Evolutionary conservation across 495 filamentous ascomycete species (phyloP), one percentile per base, ranked within the genome.

Genomic region (Evansstolkia leycettana): DNA sequence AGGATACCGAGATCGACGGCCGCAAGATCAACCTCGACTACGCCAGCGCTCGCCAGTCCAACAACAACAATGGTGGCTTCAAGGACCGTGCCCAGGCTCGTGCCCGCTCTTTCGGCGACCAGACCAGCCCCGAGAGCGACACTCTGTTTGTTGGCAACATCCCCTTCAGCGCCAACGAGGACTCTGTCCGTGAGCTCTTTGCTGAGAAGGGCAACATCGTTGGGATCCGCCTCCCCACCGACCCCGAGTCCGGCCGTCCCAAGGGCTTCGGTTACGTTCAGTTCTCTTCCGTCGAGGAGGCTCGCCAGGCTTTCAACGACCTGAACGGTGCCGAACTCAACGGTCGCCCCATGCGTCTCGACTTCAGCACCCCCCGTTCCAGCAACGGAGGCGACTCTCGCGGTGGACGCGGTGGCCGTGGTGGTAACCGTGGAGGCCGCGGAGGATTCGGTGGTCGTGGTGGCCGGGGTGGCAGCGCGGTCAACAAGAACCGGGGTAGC

Each of bases 251-350:
- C 40, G 90, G 89, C 31, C 75, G 78, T 36, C 81, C 75, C 54
- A 95, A 96, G 75, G 90, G 90, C 36, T 96, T 92, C 56, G 92
- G 84, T 31, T 98, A 98, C 57, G 80, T 98, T 33, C 77, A 80
- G 47, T 94, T 83, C 68, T 58, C 62, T 27, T 83, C 79, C 9
- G 61, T 93, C 34, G 90, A 94, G 8, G 88, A 95, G 50, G 85
- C 90, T 36, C 81, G 79, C 61, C 58, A 60, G 36, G 90, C 81
- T 17, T 78, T 82, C 40, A 72, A 78, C 45, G 63, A 64, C n/a
- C 77, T 84, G 57, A 75, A 79, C 34, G 90, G 90, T 41, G 63
- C 69, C 39, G 72, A 82, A 28, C 68, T 96, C 41, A 75, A 72
- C 46, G 86, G 84, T 33, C 86, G 90, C 43, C 46, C 81, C 15